Evolutionary conservation across 805 yeast genomes (phyloP).

Genomic region (Candida michaelii): DNA sequence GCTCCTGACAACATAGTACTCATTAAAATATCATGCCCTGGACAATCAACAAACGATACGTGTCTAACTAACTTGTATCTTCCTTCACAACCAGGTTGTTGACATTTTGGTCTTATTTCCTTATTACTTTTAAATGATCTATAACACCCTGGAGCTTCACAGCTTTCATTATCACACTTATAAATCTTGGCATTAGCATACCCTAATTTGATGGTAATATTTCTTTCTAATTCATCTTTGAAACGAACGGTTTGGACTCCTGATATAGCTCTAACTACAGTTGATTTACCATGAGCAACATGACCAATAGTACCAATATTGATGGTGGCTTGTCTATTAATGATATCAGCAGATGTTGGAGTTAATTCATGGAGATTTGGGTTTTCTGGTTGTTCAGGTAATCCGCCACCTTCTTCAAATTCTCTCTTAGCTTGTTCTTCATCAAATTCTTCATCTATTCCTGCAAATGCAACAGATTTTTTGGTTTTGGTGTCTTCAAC

Average conservation of each 20-base stretch:
- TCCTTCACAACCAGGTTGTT: conserved; percentile 83
- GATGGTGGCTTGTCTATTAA: conserved; percentile 98
- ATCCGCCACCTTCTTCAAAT: conserved; percentile 97
- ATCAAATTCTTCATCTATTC: conserved; percentile 63
- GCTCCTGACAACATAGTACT: conserved; percentile 99
- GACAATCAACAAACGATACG: conserved; percentile 98
- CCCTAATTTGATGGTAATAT: conserved; percentile 96
- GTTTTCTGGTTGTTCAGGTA: conserved; percentile 92
- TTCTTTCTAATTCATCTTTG: conserved; percentile 98
- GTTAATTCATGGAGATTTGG: conserved; percentile 81
- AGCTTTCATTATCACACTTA: conserved; percentile 79
- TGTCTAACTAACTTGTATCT: conserved; percentile 91
- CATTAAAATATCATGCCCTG: conserved; percentile 99
- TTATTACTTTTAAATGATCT: conserved; percentile 91
- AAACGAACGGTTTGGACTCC: conserved; percentile 99
- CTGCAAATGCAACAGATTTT: conserved; percentile 82
- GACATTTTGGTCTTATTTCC: conserved; percentile 92
- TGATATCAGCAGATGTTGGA: conserved; percentile 91
- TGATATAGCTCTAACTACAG: conserved; percentile 93
- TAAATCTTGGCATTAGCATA: conserved; percentile 98
- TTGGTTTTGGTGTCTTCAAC: conserved; percentile 41
- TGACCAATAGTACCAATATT: conserved; percentile 97
- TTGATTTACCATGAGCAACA: conserved; percentile 93
- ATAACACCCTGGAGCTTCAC: conserved; percentile 95
- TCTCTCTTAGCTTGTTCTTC: conserved; percentile 80